A percentile compares a stretch with the other conserved stretches of the same genome.
These are phyloP conservation scores for Psilocybe tampanensis DNA, from an alignment of 768 basidiomycete species.

Conservation along the genomic window DNA sequence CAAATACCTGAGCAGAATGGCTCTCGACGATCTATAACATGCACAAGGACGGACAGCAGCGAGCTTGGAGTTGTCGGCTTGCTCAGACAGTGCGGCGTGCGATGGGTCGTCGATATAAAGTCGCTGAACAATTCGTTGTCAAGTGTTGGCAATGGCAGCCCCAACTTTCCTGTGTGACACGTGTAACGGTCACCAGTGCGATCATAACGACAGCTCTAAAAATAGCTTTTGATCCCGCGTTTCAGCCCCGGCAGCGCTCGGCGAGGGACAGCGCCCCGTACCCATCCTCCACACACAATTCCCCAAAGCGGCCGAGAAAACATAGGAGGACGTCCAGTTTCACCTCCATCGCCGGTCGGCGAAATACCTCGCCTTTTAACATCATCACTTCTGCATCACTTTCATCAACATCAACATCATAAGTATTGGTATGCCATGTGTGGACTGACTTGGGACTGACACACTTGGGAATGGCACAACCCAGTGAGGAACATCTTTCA, in stretches of 20 bases:
- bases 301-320: not conserved
- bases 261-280: not conserved
- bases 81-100: not conserved
- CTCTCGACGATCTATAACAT: not conserved
- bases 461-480: too few relatives aligned
- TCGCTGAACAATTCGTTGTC: constrained; percentile 8
- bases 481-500: too few relatives aligned
- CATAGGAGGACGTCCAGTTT: not conserved
- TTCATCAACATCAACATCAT: too few relatives aligned
- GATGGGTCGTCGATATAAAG: not conserved
- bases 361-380: not conserved
- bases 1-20: not conserved
- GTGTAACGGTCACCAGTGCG: constrained; percentile 7
- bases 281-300: not conserved
- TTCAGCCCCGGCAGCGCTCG: constrained; percentile 3
- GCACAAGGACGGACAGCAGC: not conserved
- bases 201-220: not conserved
- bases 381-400: too few relatives aligned
- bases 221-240: constrained; percentile 2
- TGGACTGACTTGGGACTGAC: too few relatives aligned
- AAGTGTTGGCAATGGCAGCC: constrained; percentile 2
- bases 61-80: not conserved
- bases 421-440: too few relatives aligned
- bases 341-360: not conserved
- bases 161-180: constrained; percentile 1